These are phyloP conservation scores for Aegilops tauschii DNA, from an alignment of 176 grass and related monocot genomes.

Conservation along the genomic window DNA sequence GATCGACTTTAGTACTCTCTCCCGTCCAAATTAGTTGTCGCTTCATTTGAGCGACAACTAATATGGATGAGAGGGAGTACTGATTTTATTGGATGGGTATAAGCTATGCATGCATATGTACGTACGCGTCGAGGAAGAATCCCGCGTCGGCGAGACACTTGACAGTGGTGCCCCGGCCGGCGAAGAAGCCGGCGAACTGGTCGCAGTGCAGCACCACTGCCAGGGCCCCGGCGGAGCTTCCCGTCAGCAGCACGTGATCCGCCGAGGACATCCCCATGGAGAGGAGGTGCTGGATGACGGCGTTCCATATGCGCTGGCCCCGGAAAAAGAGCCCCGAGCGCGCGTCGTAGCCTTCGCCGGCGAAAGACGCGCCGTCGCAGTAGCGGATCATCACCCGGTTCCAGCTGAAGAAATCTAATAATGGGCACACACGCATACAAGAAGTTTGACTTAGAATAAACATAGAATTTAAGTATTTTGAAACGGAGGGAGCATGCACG, in stretches of 20 bases:
- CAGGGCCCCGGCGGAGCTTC: constrained; percentile 79
- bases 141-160: constrained; percentile 91
- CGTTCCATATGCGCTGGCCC: constrained; percentile 76
- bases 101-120: too few species aligned
- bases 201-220: constrained; percentile 77
- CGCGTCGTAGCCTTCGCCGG: constrained; percentile 67
- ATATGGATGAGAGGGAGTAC: too few species aligned
- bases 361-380: constrained; percentile 86
- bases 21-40: too few species aligned
- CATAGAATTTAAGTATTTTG: not conserved
- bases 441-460: not conserved
- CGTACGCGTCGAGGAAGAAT: constrained; percentile 83
- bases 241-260: constrained; percentile 47
- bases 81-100: too few species aligned
- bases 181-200: constrained; percentile 60
- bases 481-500: not conserved
- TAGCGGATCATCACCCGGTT: constrained; percentile 79
- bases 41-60: too few species aligned
- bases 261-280: constrained; percentile 71
- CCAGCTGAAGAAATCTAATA: constrained; percentile 87
- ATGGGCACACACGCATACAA: too few species aligned
- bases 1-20: too few species aligned
- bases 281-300: constrained; percentile 59
- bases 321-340: constrained; percentile 54
- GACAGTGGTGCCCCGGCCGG: constrained; percentile 31